Conservation (phyloP, 495 filamentous ascomycete species). For the Neurospora discreta region DNA sequence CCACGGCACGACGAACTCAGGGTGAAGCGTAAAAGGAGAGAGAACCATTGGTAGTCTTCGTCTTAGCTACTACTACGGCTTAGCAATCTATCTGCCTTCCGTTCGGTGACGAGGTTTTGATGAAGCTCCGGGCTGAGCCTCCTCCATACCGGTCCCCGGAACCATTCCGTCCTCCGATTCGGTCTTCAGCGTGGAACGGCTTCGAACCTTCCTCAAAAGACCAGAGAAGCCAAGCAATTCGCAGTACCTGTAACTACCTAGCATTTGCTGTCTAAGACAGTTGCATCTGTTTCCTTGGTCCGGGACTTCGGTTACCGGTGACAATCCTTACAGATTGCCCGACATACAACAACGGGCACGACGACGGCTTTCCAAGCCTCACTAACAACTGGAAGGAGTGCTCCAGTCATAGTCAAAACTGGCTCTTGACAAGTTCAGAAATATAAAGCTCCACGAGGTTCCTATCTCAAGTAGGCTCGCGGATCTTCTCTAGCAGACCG, state of each 20-base stretch:
- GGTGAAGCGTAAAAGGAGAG: not conserved
- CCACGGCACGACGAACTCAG: not conserved
- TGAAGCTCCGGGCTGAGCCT: not conserved
- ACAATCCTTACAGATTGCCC: not conserved
- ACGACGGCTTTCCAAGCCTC: not conserved
- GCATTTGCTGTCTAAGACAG: not conserved
- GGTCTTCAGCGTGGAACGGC: not conserved
- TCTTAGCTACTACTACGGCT: not conserved
- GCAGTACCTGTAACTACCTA: not conserved
- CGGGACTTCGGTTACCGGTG: not conserved
- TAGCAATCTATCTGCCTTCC: not conserved
- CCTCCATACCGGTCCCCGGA: not conserved
- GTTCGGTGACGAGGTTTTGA: not conserved
- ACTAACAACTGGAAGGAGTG: not conserved
- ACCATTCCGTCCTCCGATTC: not conserved
- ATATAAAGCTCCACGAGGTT: not conserved
- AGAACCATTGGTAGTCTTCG: not conserved
- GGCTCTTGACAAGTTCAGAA: not conserved
- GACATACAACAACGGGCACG: not conserved
- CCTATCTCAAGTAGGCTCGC: not conserved
- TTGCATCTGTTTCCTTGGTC: not conserved
- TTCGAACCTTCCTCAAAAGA: not conserved
- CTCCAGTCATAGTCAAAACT: not conserved
- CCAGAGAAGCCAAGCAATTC: not conserved
- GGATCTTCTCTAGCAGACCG: not conserved